Evolutionary conservation across 192 early-diverging fungal species (phyloP).

Genomic region (Podila verticillata): DNA sequence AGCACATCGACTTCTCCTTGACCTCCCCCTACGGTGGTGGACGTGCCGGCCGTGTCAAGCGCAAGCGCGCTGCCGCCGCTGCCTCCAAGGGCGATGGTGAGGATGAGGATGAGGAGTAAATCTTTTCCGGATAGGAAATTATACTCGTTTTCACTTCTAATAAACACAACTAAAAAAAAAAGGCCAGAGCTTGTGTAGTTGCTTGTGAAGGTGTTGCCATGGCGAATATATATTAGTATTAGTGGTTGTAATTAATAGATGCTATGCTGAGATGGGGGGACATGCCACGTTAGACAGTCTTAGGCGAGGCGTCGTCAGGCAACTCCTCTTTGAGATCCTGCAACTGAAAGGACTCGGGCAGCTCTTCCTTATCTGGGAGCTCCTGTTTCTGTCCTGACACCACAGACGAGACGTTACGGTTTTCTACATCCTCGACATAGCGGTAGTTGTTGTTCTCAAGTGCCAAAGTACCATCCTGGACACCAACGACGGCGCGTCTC

Average conservation of each 20-base stretch:
- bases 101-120: conserved; percentile 67
- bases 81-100: conserved; percentile 68
- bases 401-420: too few relatives aligned
- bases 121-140: neutral
- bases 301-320: too few relatives aligned
- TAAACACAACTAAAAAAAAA: conserved; percentile 1
- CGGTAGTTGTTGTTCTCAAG: neutral
- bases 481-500: conserved; percentile 13
- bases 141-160: neutral
- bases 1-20: conserved; percentile 76
- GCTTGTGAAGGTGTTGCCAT: too few relatives aligned
- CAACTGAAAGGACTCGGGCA: too few relatives aligned
- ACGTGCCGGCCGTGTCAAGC: conserved; percentile 96
- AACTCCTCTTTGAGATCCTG: too few relatives aligned
- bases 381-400: neutral
- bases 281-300: too few relatives aligned
- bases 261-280: too few relatives aligned
- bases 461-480: conserved; percentile 11
- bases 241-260: too few relatives aligned
- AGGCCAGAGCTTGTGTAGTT: neutral
- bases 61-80: conserved; percentile 88
- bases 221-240: too few relatives aligned
- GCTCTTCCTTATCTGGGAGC: too few relatives aligned
- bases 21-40: conserved; percentile 97
- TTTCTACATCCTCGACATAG: too few relatives aligned